Base-by-base conservation (phyloP, 805 yeast species). In the Metschnikowia hibisci region DNA sequence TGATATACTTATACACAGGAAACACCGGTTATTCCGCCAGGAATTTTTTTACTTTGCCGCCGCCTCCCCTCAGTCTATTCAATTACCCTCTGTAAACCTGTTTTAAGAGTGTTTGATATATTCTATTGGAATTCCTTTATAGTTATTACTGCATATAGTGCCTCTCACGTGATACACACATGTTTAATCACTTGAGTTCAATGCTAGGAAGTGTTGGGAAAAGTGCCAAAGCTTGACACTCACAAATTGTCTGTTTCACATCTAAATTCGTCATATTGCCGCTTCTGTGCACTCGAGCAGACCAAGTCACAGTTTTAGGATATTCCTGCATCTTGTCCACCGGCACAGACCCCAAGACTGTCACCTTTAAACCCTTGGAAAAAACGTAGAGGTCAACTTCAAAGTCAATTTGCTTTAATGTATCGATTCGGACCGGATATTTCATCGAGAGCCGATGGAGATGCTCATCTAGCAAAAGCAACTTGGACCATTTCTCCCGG, bases 391-490 rank as follows among this genome's bases (percentile, higher is more conserved):
- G 44, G 6, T 34, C 41, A n/a, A 52, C 23, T 15, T 22, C 25
- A 16, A 51, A 49, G 20, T 6, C 18, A 8, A 51, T 43, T 13
- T 9, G 14, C 3, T 31, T 36, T 5, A 14, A 30, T 5, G 35
- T 14, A 23, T 25, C 35, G 26, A 53, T 38, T 13, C 42, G 38
- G 12, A 64, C 34, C 0, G 73, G 73, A 38, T 51, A 63, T 44
- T 53, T 53, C 25, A 65, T 41, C 1, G 64, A 53, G 2, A 67
- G 47, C 39, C 54, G 58, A 51, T 55, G 60, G 15, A 70, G 51
- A 34, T 66, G 69, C 8, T 37, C 29, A 44, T 69, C 74, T 8
- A 62, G 47, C 16, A 36, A 30, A 31, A 43, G 44, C 9, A 60
- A 44, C 22, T 41, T 43, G 33, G 40, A 22, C 51, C 54, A 50